Evolutionary conservation across 1,139 yeast species (phyloP).

Genomic region (Blastobotrys persicus): DNA sequence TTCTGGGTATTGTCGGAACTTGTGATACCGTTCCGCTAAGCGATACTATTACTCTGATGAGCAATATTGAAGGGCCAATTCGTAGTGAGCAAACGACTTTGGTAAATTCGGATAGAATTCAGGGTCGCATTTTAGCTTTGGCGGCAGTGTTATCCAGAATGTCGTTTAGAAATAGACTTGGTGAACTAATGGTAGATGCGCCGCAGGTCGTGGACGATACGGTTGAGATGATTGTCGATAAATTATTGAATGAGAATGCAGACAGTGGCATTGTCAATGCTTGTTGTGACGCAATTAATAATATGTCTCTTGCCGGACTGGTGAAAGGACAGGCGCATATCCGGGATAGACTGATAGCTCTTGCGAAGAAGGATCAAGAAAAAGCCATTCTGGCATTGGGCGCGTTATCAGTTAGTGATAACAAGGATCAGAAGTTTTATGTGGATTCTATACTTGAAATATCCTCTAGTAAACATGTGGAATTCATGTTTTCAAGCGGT

Average conservation of each 20-base stretch:
- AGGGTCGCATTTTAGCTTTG: constrained; percentile 14
- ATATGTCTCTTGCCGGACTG: constrained; percentile 11
- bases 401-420: constrained; percentile 48
- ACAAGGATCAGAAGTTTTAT: constrained; percentile 33
- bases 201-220: background rate
- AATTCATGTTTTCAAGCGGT: constrained; percentile 73
- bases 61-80: background rate
- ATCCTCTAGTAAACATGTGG: constrained; percentile 69
- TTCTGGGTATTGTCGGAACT: constrained; percentile 57
- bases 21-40: constrained; percentile 38
- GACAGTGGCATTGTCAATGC: constrained; percentile 14
- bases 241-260: constrained; percentile 18
- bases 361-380: constrained; percentile 45
- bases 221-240: constrained; percentile 14
- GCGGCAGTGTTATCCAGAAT: constrained; percentile 18
- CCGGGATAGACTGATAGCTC: background rate
- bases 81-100: background rate
- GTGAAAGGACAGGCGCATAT: background rate
- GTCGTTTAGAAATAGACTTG: constrained; percentile 19
- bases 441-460: constrained; percentile 55
- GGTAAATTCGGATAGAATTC: background rate
- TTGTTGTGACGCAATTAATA: constrained; percentile 13
- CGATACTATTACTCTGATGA: constrained; percentile 15
- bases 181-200: background rate
- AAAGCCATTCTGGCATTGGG: constrained; percentile 57